These are phyloP conservation scores for Naematelia aurantialba DNA, from an alignment of 768 basidiomycete genomes.

Conservation along the genomic window DNA sequence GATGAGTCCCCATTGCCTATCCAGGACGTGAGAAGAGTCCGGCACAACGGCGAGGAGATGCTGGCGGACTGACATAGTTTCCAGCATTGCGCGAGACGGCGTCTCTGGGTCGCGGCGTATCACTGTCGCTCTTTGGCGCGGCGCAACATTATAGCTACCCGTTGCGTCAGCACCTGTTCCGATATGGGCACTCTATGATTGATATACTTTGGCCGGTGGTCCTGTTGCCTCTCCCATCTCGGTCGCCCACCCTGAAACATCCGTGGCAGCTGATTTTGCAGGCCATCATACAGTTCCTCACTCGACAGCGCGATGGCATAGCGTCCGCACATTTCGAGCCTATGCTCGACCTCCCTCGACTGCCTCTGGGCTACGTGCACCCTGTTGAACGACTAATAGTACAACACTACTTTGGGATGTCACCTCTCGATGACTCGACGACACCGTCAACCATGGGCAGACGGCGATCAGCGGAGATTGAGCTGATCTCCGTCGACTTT, in stretches of 20 bases:
- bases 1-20: constrained; percentile 71
- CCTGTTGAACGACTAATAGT: no score
- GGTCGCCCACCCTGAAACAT: constrained; percentile 24
- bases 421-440: background rate
- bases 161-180: background rate
- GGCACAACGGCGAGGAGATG: background rate
- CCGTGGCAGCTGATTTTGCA: constrained; percentile 32
- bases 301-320: constrained; percentile 38
- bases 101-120: constrained; percentile 56
- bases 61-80: constrained; percentile 62
- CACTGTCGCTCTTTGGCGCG: constrained; percentile 72
- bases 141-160: constrained; percentile 83
- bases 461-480: background rate
- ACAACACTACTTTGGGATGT: no score
- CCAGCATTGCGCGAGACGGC: constrained; percentile 57
- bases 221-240: constrained; percentile 33
- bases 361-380: no score
- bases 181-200: constrained; percentile 2
- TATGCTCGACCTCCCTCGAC: no score
- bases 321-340: constrained; percentile 44
- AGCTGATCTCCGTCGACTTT: background rate
- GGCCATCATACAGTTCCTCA: constrained; percentile 38
- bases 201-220: constrained; percentile 40
- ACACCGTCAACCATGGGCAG: background rate
- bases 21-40: background rate